Evolutionary conservation across 176 grass and related monocot genomes (phyloP), one percentile per base, ranked within the genome.

Genomic region (Elymus sibiricus): DNA sequence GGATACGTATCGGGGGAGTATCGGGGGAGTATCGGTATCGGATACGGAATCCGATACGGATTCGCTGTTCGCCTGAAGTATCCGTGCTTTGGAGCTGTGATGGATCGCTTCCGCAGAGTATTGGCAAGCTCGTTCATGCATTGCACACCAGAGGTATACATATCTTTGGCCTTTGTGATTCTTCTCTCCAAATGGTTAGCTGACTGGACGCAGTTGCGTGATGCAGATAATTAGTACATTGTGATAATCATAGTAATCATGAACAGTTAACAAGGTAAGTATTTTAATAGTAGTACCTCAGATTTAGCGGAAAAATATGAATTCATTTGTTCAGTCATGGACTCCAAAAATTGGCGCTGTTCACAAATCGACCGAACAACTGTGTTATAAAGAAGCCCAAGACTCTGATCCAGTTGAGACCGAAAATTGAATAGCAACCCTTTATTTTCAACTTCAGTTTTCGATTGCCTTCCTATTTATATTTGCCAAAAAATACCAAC

Each of bases 361-460:
- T 93, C 84, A 63, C 80, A 89, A 86, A 95, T 83, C 28, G 85
- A 94, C 83, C 79, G 87, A 77, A 91, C 21, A 70, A 95, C 84
- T 74, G 84, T 97, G 61, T 82, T 82, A 24, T 82, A 90, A 39
- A 97, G 79, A 70, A 86, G 66, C 28, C 58, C 87, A 42, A 97
- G 86, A 70, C 88, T 89, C 6, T 65, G 68, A 85, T 94, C 88
- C 86, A 97, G 32, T 64, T 91, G 86, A 84, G 62, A 89, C 44
- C 63, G 74, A 61, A 97, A 94, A 86, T 74, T 44, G 60, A 87
- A 88, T 49, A 97, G 63, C 77, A 93, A 72, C 29, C 74, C 84
- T 88, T 91, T 82, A 77, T 94, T 97, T 84, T 56, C 85, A 55
- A 62, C 76, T 91, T 93, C 92, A 86, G 80, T 91, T 62, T 88